These are phyloP conservation scores for Pinus albicaulis DNA, from an alignment of 75 land plant species.

Conservation along the genomic window DNA sequence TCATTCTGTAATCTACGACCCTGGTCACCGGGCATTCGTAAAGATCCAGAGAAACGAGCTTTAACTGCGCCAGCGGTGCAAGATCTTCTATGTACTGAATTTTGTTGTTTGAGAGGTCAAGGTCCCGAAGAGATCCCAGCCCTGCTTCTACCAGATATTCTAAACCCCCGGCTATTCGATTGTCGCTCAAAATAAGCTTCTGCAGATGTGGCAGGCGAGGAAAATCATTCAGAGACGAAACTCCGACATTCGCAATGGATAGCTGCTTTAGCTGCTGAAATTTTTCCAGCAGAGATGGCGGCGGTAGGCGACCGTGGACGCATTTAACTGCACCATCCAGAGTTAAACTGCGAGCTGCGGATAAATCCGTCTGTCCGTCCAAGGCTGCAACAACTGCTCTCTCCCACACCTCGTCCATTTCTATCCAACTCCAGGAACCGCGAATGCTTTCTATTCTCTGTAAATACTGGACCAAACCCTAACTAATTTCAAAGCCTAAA, in stretches of 20 bases:
- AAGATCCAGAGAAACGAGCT: slow-evolving; percentile 74
- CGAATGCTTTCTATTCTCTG: neutral
- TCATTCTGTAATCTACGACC: slow-evolving; percentile 58
- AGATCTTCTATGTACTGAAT: slow-evolving; percentile 79
- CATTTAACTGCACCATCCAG: slow-evolving; percentile 91
- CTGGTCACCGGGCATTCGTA: slow-evolving; percentile 94
- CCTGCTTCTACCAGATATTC: slow-evolving; percentile 81
- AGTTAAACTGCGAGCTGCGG: slow-evolving; percentile 44
- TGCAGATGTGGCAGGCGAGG: slow-evolving; percentile 59
- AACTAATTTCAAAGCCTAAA: neutral
- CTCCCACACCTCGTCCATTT: slow-evolving; percentile 94
- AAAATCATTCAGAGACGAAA: slow-evolving; percentile 83
- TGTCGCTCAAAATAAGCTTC: slow-evolving; percentile 79
- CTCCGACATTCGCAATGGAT: slow-evolving; percentile 78
- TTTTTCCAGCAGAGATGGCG: slow-evolving; percentile 55
- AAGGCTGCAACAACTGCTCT: slow-evolving; percentile 78
- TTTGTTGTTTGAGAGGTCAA: slow-evolving; percentile 88
- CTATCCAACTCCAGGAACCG: neutral
- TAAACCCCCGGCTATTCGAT: slow-evolving; percentile 86
- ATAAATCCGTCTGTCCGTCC: slow-evolving; percentile 38
- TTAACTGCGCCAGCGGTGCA: slow-evolving; percentile 64
- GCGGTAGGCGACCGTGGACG: slow-evolving; percentile 76
- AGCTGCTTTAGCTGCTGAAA: slow-evolving; percentile 63
- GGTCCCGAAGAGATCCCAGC: slow-evolving; percentile 68
- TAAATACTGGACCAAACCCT: neutral